Percentiles rank a stretch among this genome's conserved stretches.
These are phyloP conservation scores for Ramularia collo-cygni DNA, from an alignment of 2,329 filamentous ascomycete species.

Conservation along the genomic window DNA sequence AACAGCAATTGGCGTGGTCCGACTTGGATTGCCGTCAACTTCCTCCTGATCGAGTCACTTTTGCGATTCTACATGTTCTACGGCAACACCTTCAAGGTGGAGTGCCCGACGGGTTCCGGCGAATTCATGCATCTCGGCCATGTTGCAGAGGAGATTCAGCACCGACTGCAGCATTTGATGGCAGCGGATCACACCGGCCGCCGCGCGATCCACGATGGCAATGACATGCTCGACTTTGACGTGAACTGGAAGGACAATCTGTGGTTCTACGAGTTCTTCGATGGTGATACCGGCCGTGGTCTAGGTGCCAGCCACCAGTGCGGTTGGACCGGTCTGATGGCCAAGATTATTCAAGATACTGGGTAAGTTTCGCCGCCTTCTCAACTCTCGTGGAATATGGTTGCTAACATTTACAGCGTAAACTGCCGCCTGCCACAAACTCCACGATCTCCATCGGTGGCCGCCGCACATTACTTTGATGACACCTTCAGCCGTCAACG, in stretches of 20 bases:
- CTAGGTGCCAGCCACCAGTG: conserved; percentile 91
- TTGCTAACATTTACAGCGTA: conserved; percentile 53
- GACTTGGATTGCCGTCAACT: conserved; percentile 95
- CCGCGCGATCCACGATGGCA: conserved; percentile 79
- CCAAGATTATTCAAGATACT: conserved; percentile 95
- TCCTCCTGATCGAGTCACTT: conserved; percentile 87
- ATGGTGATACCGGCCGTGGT: conserved; percentile 82
- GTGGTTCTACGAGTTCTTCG: conserved; percentile 98
- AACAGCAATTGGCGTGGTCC: conserved; percentile 97
- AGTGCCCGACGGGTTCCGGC: conserved; percentile 88
- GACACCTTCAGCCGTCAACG: conserved; percentile 66
- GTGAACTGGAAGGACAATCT: conserved; percentile 87
- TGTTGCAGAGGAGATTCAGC: conserved; percentile 90
- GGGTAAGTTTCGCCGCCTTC: conserved; percentile 55
- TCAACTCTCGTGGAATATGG: not conserved
- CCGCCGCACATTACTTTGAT: conserved; percentile 91
- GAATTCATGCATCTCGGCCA: conserved; percentile 94
- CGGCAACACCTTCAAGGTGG: conserved; percentile 77
- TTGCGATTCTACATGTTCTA: conserved; percentile 96
- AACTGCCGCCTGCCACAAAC: conserved; percentile 90
- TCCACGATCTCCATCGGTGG: conserved; percentile 75
- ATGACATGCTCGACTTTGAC: conserved; percentile 82
- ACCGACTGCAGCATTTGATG: conserved; percentile 88
- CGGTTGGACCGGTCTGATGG: conserved; percentile 92
- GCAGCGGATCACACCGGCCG: conserved; percentile 75